Conservation (phyloP, 768 basidiomycete genomes). For the Hortiboletus campestris region DNA sequence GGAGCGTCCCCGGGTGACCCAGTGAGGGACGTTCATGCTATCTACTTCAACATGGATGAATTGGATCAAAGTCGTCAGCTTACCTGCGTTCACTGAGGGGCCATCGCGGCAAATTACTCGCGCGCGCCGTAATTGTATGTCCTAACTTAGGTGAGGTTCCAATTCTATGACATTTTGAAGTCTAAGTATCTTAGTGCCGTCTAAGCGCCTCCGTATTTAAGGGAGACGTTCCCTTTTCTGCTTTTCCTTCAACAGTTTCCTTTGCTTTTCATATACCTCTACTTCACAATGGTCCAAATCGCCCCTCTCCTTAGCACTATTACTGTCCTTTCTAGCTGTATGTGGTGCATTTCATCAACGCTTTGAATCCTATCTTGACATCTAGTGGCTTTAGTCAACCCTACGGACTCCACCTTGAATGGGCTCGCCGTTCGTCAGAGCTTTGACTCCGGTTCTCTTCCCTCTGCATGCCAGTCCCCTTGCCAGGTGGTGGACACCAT, state of each 20-base stretch:
- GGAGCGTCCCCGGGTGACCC: too few relatives aligned
- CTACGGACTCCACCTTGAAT: not conserved
- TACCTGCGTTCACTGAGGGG: not conserved
- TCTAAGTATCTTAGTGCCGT: too few relatives aligned
- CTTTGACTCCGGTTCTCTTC: constrained; percentile 6
- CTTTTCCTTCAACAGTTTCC: not conserved
- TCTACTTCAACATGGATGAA: not conserved
- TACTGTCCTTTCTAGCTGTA: constrained; percentile 15
- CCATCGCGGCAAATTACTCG: not conserved
- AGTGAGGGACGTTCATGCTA: not conserved
- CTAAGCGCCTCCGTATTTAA: not conserved
- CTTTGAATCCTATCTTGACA: not conserved
- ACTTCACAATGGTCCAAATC: constrained; percentile 22
- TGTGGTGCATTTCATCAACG: not conserved
- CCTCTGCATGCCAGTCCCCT: constrained; percentile 18
- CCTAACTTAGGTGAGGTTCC: not conserved
- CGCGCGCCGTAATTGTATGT: not conserved
- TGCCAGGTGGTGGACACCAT: constrained; percentile 22
- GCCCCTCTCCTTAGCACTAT: constrained; percentile 14
- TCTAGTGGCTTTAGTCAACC: not conserved
- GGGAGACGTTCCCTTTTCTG: not conserved
- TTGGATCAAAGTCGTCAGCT: not conserved
- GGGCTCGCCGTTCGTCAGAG: constrained; percentile 24
- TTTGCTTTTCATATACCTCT: not conserved
- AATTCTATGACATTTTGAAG: not conserved